Conservation (phyloP, 805 yeast species). For the Wickerhamiella slavikovae region DNA sequence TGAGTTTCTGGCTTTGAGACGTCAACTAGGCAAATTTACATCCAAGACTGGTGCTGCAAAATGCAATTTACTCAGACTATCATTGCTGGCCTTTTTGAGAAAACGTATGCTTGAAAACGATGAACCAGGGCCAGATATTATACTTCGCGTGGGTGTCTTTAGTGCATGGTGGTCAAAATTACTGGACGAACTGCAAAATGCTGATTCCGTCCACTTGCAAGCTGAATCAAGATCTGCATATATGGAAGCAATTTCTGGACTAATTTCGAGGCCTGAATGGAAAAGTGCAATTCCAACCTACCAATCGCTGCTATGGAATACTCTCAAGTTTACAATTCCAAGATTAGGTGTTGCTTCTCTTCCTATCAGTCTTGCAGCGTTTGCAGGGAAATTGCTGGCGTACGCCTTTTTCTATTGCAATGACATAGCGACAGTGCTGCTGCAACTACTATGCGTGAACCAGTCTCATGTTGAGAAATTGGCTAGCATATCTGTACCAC, state of each 20-base stretch:
- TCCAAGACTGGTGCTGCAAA: conserved; percentile 6
- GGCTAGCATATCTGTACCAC: conserved; percentile 3
- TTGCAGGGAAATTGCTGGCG: conserved; percentile 52
- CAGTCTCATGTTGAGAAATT: conserved; percentile 13
- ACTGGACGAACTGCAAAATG: conserved; percentile 15
- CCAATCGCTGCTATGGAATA: conserved; percentile 22
- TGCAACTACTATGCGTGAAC: conserved; percentile 14
- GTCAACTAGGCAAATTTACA: conserved; percentile 6
- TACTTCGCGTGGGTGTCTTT: conserved; percentile 13
- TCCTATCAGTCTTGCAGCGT: conserved; percentile 38
- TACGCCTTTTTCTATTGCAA: conserved; percentile 36
- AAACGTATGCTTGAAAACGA: conserved; percentile 11
- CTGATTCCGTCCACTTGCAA: conserved; percentile 8
- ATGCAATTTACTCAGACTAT: conserved; percentile 23
- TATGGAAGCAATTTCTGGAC: conserved; percentile 20
- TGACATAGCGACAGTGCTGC: conserved; percentile 28
- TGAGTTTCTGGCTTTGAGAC: conserved; percentile 6
- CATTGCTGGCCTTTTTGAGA: conserved; percentile 21
- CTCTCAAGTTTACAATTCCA: conserved; percentile 31
- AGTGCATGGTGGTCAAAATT: conserved; percentile 21
- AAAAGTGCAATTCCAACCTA: conserved; percentile 6
- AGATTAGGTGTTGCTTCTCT: conserved; percentile 29
- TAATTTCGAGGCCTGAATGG: conserved; percentile 23
- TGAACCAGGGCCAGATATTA: conserved; percentile 8
- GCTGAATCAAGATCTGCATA: conserved; percentile 19